Evolutionary conservation across 1,284 basidiomycete genomes (phyloP).

Genomic region (Ustilago nuda): DNA sequence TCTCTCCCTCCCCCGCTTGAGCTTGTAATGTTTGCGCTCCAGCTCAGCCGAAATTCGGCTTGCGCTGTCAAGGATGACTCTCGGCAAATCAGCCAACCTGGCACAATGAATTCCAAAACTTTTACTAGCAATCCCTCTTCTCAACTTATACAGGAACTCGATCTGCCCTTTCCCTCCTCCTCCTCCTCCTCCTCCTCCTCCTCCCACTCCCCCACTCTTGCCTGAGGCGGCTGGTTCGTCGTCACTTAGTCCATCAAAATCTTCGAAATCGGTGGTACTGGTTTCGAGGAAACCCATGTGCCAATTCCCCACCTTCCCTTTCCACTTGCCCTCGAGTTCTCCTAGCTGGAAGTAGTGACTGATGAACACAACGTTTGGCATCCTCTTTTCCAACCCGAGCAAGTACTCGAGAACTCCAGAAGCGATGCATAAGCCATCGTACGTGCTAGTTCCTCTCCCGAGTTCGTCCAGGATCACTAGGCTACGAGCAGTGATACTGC

Average conservation of each 20-base stretch:
- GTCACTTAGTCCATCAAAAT: background rate
- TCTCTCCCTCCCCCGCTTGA: background rate
- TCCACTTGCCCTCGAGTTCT: slow-evolving; percentile 16
- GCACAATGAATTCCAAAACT: slow-evolving; percentile 68
- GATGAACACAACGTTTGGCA: slow-evolving; percentile 58
- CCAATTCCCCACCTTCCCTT: slow-evolving; percentile 36
- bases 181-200: slow-evolving; percentile 5
- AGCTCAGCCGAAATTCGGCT: slow-evolving; percentile 5
- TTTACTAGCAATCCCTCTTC: slow-evolving; percentile 47
- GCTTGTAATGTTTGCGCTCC: slow-evolving; percentile 1
- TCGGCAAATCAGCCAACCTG: slow-evolving; percentile 52
- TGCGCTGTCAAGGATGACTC: slow-evolving; percentile 18
- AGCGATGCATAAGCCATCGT: slow-evolving; percentile 60
- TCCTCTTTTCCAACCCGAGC: slow-evolving; percentile 3
- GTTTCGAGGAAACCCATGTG: slow-evolving; percentile 61
- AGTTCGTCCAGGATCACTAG: slow-evolving; percentile 64
- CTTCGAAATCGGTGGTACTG: background rate
- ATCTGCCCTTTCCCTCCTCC: slow-evolving; percentile 35
- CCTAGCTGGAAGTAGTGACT: slow-evolving; percentile 63
- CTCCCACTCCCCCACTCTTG: slow-evolving; percentile 6
- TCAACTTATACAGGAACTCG: slow-evolving; percentile 64
- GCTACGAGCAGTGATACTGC: slow-evolving; percentile 68
- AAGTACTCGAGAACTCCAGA: slow-evolving; percentile 54
- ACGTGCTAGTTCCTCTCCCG: slow-evolving; percentile 54
- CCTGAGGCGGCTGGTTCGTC: slow-evolving; percentile 1